phyloP scores from a whole-genome alignment of 345 rosid genomes.

The Eucalyptus sp. region DNA sequence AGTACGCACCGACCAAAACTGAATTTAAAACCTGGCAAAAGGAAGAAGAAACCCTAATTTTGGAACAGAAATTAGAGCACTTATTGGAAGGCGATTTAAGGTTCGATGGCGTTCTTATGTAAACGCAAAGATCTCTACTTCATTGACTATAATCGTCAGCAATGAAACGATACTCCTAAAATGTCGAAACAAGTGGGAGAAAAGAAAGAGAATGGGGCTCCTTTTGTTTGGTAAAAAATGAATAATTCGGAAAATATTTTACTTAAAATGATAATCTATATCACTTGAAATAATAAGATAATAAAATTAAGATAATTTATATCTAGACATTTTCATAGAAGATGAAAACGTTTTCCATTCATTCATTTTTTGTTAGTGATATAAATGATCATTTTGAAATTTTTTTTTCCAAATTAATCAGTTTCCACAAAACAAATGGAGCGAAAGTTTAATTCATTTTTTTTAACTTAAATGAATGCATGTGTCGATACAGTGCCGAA shows the following conservation, averaged over 20 bases:
- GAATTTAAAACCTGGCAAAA: not conserved
- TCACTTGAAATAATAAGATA: not conserved
- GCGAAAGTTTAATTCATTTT: not conserved
- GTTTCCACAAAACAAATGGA: fast-evolving
- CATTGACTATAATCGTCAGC: not conserved
- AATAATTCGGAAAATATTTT: not conserved
- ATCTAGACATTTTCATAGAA: fast-evolving
- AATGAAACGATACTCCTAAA: not conserved
- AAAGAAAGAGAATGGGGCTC: not conserved
- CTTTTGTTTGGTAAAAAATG: not conserved
- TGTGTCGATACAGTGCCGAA: not conserved
- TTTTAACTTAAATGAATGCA: not conserved
- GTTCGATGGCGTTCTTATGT: not conserved
- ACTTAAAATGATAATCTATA: not conserved
- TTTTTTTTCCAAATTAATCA: not conserved
- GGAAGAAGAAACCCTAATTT: not conserved
- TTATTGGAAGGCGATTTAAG: not conserved
- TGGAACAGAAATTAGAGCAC: not conserved
- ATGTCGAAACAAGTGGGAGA: not conserved
- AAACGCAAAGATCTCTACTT: not conserved
- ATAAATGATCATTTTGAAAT: not conserved
- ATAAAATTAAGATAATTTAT: not conserved
- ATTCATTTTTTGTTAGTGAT: not conserved
- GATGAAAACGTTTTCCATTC: not conserved
- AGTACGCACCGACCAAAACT: not conserved